Base-by-base conservation (phyloP, 2,329 filamentous ascomycete species). In the Penicillium brasilianum region DNA sequence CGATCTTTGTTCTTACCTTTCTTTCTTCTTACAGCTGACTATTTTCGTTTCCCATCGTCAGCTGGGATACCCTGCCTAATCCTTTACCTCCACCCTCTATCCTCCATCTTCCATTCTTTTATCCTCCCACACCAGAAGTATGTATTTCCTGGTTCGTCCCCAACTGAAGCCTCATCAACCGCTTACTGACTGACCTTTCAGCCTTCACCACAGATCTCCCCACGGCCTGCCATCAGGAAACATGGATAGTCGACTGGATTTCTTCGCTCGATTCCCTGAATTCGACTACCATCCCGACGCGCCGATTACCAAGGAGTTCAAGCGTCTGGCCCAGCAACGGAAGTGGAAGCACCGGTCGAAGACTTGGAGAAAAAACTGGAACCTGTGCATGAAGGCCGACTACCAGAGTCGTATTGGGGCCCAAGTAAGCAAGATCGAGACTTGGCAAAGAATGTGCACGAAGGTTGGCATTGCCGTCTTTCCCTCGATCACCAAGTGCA, bases 401-500 rank as follows among this genome's bases (percentile, higher is more conserved):
- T 73, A 70, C 30, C 59, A 73, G 11, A 55, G 49, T 0, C 25
- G 64, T 3, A 63, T 69, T 16, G 67, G 68, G 7, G 43, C 36
- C 4, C 61, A 56, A 2, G 20, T 60, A 1, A 49, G 59, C 14
- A 49, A 56, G 3, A 61, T 76, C 11, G 53, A 55, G 3, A 61
- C 50, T 2, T 75, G 69, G 71, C 67, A 71, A 41, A 34, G 54
- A 1, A 44, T 76, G 16, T 75, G 72, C 51, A 32, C 14, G 2
- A 69, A 74, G 28, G 30, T 76, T 2, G 64, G 61, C 0, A n/a
- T 76, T 1, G 22, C 20, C 4, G 56, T 41, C 0, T 62, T 67
- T 5, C 4, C 36, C 1, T 74, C 72, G 1, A 71, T 75, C 18
- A 68, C 5, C 2, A 28, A 72, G 48, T 76, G 73, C 59, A 70